These are phyloP conservation scores for Boletus patriciae DNA, from an alignment of 768 basidiomycete genomes.

Conservation along the genomic window DNA sequence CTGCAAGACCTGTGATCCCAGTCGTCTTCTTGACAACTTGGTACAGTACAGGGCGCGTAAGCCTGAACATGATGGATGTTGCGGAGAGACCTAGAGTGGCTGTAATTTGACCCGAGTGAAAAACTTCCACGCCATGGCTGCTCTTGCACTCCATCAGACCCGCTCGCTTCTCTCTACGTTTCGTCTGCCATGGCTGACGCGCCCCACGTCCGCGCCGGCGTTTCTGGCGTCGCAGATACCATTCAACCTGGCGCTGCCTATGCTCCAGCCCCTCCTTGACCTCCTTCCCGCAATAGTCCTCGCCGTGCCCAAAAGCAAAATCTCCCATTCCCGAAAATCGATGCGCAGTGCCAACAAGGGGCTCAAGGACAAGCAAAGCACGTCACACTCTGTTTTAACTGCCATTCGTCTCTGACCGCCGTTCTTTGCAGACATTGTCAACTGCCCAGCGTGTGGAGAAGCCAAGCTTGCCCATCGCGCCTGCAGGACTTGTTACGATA, in stretches of 20 bases:
- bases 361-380: slow-evolving; percentile 90
- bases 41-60: slow-evolving; percentile 69
- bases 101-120: not conserved
- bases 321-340: slow-evolving; percentile 90
- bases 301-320: slow-evolving; percentile 93
- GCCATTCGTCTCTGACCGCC: slow-evolving; percentile 3
- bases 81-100: slow-evolving; percentile 17
- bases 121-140: slow-evolving; percentile 37
- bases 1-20: slow-evolving; percentile 79
- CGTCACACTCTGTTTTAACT: not conserved
- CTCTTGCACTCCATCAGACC: slow-evolving; percentile 38
- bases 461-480: slow-evolving; percentile 89
- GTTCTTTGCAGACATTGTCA: slow-evolving; percentile 68
- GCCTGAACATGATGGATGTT: slow-evolving; percentile 62
- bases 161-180: slow-evolving; percentile 27
- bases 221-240: slow-evolving; percentile 28
- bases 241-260: slow-evolving; percentile 39
- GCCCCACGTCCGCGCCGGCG: slow-evolving; percentile 17
- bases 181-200: slow-evolving; percentile 26
- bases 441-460: slow-evolving; percentile 86
- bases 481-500: slow-evolving; percentile 73
- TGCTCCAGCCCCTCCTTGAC: slow-evolving; percentile 55
- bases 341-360: slow-evolving; percentile 96
- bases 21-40: slow-evolving; percentile 73
- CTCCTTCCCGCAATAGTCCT: slow-evolving; percentile 86